phyloP scores from a whole-genome alignment of 163 green algal species.

The Scenedesmus sp. region DNA sequence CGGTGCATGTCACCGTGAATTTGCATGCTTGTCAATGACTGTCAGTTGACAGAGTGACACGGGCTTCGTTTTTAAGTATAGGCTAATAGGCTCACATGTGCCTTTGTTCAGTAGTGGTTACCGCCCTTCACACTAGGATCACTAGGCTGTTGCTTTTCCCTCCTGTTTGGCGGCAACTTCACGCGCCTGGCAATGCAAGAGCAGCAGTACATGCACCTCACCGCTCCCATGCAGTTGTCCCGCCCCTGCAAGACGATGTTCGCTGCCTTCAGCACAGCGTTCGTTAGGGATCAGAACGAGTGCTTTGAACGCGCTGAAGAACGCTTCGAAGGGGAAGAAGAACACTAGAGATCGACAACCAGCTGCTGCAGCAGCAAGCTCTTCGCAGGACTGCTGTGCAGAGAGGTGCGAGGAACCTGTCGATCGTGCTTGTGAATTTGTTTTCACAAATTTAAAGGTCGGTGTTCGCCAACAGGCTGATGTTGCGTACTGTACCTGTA shows the following conservation, averaged over 20 bases:
- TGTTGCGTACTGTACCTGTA: background rate
- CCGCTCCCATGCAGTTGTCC: background rate
- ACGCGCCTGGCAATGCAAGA: background rate
- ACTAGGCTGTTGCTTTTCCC: background rate
- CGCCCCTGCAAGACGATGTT: slow-evolving; percentile 1
- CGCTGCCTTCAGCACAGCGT: background rate
- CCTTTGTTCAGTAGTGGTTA: background rate
- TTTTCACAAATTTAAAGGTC: background rate
- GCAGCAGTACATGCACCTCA: background rate
- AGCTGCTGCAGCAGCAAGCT: background rate
- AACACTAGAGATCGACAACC: background rate
- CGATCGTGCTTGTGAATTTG: background rate
- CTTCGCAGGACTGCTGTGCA: background rate
- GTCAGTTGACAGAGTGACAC: too few species aligned
- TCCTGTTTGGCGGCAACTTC: background rate
- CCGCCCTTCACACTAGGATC: background rate
- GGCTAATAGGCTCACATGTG: background rate
- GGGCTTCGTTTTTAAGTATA: too few species aligned
- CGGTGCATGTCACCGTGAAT: too few species aligned
- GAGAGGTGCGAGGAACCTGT: background rate
- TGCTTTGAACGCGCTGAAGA: slow-evolving; percentile 1
- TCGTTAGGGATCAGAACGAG: background rate
- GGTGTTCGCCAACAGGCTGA: background rate
- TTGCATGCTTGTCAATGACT: too few species aligned
- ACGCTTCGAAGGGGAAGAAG: background rate